Evolutionary conservation across 805 yeast species (phyloP).

Genomic region (Huiozyma naganishii): DNA sequence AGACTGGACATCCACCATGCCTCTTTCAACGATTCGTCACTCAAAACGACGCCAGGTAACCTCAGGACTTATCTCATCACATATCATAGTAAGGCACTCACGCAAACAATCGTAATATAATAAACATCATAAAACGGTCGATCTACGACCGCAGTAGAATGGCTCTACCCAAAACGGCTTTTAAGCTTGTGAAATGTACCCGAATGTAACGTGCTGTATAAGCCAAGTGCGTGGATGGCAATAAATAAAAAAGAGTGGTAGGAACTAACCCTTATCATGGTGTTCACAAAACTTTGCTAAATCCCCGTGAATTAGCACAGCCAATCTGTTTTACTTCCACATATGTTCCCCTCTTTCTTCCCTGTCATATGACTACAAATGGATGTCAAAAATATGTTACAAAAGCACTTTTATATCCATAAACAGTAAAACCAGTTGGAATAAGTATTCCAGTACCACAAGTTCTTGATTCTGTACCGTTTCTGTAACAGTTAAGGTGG

Average conservation of each 20-base stretch:
- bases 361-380: too few relatives aligned
- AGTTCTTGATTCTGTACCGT: too few relatives aligned
- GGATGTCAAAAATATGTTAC: too few relatives aligned
- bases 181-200: slow-evolving; percentile 51
- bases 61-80: slow-evolving; percentile 35
- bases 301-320: too few relatives aligned
- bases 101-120: slow-evolving; percentile 50
- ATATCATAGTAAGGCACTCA: slow-evolving; percentile 34
- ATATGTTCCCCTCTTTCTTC: too few relatives aligned
- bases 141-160: slow-evolving; percentile 51
- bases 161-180: slow-evolving; percentile 50
- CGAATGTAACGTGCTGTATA: slow-evolving; percentile 38
- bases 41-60: slow-evolving; percentile 56
- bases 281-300: slow-evolving; percentile 30
- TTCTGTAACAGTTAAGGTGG: too few relatives aligned
- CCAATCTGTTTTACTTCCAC: too few relatives aligned
- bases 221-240: slow-evolving; percentile 46
- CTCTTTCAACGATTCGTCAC: slow-evolving; percentile 51
- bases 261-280: slow-evolving; percentile 43
- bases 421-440: too few relatives aligned
- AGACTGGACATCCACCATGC: slow-evolving; percentile 59
- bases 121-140: slow-evolving; percentile 34
- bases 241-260: slow-evolving; percentile 40
- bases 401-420: too few relatives aligned
- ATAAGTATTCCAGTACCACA: too few relatives aligned